Evolutionary conservation across 192 early-diverging fungal genomes (phyloP).

Genomic region (Coemansia sp.): DNA sequence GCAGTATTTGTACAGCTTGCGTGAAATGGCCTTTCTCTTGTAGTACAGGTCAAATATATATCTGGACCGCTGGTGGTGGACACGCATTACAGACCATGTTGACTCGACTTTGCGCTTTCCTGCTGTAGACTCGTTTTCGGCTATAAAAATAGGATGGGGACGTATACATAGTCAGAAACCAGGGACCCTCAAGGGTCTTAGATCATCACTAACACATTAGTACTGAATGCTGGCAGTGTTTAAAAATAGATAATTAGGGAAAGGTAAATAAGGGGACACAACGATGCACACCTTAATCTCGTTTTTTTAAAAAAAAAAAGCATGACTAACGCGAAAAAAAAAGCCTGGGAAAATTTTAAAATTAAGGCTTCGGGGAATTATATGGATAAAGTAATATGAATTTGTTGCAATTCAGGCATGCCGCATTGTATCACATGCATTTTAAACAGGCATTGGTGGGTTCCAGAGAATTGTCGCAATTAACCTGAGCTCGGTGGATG

Average conservation of each 20-base stretch:
- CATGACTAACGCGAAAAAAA: too few species aligned
- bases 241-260: constrained; percentile 9
- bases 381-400: constrained; percentile 5
- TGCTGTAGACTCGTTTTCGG: constrained; percentile 91
- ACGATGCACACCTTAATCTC: too few species aligned
- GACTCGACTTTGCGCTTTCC: constrained; percentile 93
- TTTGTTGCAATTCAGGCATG: neutral
- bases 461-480: too few species aligned
- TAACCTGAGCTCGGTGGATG: too few species aligned
- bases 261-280: too few species aligned
- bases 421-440: too few species aligned
- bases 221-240: neutral
- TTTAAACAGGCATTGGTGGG: too few species aligned
- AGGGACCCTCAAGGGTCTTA: neutral
- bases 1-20: constrained; percentile 90
- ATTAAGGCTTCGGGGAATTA: neutral
- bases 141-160: constrained; percentile 45
- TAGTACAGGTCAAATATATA: constrained; percentile 97
- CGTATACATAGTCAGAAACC: constrained; percentile 1
- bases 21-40: constrained; percentile 91
- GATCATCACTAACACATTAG: too few species aligned
- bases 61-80: constrained; percentile 96
- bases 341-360: too few species aligned
- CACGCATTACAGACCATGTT: constrained; percentile 89
- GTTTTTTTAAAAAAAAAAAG: too few species aligned